Evolutionary conservation across 257 asterid species (phyloP).

Genomic region (Gentiana macrophylla): DNA sequence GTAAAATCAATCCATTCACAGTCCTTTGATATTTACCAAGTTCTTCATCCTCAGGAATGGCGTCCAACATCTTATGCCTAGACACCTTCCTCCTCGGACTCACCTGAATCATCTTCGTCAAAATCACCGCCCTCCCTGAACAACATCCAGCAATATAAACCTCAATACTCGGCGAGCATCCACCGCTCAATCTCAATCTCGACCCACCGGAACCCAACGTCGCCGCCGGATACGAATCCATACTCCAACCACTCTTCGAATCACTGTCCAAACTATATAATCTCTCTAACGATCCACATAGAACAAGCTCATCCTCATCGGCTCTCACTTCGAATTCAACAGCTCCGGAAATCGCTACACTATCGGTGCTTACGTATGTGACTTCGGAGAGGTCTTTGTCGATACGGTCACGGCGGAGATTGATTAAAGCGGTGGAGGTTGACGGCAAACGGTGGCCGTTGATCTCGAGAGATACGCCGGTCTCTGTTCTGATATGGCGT

Average conservation of each 20-base stretch:
- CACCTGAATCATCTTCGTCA: conserved; percentile 43
- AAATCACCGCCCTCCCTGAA: conserved; percentile 53
- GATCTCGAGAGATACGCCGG: conserved; percentile 46
- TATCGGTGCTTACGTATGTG: conserved; percentile 72
- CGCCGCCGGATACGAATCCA: conserved; percentile 61
- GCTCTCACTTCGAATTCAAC: conserved; percentile 72
- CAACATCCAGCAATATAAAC: conserved; percentile 80
- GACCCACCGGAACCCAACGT: conserved; percentile 35
- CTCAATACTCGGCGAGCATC: conserved; percentile 51
- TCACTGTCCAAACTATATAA: conserved; percentile 40
- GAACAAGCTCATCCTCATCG: conserved; percentile 45
- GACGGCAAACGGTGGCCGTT: conserved; percentile 51
- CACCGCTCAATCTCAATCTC: conserved; percentile 33
- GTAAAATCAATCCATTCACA: conserved; percentile 38
- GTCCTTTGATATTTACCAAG: conserved; percentile 32
- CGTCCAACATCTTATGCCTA: conserved; percentile 57
- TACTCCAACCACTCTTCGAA: conserved; percentile 57
- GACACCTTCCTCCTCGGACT: conserved; percentile 51
- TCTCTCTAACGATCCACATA: conserved; percentile 71
- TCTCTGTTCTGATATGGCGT: conserved; percentile 55
- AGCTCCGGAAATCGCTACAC: conserved; percentile 62
- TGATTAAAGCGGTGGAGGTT: conserved; percentile 37
- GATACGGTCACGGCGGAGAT: conserved; percentile 62
- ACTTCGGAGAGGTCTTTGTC: conserved; percentile 68
- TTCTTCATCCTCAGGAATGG: conserved; percentile 73